Evolutionary conservation across 495 filamentous ascomycete species (phyloP), one percentile per base, ranked within the genome.

Genomic region (Aspergillus baeticus): DNA sequence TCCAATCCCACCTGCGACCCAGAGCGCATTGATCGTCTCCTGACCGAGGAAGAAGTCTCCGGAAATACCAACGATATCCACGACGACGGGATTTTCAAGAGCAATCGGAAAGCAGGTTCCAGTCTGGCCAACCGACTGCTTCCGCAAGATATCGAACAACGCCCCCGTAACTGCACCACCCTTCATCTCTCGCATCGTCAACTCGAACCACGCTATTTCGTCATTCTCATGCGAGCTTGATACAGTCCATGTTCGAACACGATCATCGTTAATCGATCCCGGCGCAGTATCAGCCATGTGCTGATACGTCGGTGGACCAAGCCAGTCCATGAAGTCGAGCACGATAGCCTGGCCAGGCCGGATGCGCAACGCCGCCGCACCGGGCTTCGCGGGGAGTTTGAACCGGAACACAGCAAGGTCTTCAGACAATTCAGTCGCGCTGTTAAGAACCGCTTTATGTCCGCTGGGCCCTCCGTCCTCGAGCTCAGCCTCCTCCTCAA

Each of bases 171-270:
- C 42, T 5, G 42, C 42, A 45, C 42, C 42, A 14, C 22, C 42
- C 21, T 45, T 31, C 22, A 45, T 45, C 42, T 45, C 42, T 1
- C 42, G 42, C 42, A 45, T 45, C 13, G 42, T 45, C 42, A 45
- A 21, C 21, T 45, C 42, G n/a, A 45, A 45, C 42, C 42, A 45
- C 22, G 22, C 3, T 5, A 29, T n/a, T 2, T 26, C 10, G 2
- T 7, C 26, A 5, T 23, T 14, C 21, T 45, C 42, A 45, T 45
- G 42, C 21, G 42, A 10, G 11, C 42, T 45, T 10, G 42, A 45
- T 2, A 45, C 42, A 13, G 42, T 45, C 42, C 42, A 45, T 14
- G 42, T 29, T 21, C 42, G 42, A 23, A 45, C 11, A 0, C 42
- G 3, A 23, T 45, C 42, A 21, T 45, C 42, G 42, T 45, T 45